phyloP scores from a whole-genome alignment of 441 rosid genomes.

The Erodium chrysanthum region DNA sequence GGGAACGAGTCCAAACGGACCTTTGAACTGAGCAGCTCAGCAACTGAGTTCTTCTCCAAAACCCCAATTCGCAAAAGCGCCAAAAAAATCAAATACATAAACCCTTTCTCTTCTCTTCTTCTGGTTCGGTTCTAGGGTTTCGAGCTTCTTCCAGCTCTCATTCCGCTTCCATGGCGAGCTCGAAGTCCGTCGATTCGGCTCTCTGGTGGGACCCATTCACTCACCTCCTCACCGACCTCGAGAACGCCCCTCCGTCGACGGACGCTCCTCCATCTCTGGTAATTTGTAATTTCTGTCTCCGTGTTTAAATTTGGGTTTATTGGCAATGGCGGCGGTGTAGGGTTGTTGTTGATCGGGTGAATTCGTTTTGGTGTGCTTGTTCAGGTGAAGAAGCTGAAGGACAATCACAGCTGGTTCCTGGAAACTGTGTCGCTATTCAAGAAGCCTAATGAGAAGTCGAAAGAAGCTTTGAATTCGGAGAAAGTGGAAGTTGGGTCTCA shows the following conservation, averaged over 20 bases:
- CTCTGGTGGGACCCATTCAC: conserved; percentile 82
- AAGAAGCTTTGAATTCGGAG: conserved; percentile 56
- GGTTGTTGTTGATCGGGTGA: not conserved
- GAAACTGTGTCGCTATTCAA: conserved; percentile 48
- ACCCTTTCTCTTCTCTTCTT: not conserved
- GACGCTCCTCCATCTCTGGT: conserved; percentile 51
- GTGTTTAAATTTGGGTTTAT: not conserved
- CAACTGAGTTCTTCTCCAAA: not conserved
- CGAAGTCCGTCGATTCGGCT: conserved; percentile 47
- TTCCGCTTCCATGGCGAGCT: conserved; percentile 36
- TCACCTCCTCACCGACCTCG: conserved; percentile 53
- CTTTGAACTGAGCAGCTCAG: no score
- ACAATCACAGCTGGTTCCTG: conserved; percentile 63
- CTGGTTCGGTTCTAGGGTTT: conserved; percentile 33
- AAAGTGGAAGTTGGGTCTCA: conserved; percentile 49
- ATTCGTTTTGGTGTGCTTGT: conserved; percentile 1
- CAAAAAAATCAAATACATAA: conserved; percentile 24
- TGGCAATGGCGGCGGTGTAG: not conserved
- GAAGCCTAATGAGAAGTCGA: conserved; percentile 54
- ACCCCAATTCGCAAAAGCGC: not conserved
- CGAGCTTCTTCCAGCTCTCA: conserved; percentile 19
- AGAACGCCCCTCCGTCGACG: conserved; percentile 44
- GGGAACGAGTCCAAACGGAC: no score
- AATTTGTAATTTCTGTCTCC: conserved; percentile 29
- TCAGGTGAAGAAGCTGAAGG: conserved; percentile 67